Evolutionary conservation across 1,284 basidiomycete species (phyloP).

Genomic region (Malassezia yamatoensis): DNA sequence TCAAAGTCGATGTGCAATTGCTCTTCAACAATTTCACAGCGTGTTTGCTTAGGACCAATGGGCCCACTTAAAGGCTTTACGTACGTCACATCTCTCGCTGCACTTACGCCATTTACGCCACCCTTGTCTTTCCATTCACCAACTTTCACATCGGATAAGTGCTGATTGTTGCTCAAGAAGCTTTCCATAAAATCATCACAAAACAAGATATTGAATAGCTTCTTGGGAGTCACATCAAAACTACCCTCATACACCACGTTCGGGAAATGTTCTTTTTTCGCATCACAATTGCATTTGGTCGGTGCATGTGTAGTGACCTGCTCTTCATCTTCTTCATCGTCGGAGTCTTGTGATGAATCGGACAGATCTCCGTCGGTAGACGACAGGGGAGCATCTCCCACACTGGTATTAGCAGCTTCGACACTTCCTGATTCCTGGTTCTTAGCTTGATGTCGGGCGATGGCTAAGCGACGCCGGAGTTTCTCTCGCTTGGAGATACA

Average conservation of each 20-base stretch:
- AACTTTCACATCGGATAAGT: conserved; percentile 54
- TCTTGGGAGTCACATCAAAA: conserved; percentile 80
- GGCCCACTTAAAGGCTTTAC: conserved; percentile 82
- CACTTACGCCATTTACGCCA: not conserved
- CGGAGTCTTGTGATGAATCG: conserved; percentile 11
- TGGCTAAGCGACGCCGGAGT: conserved; percentile 18
- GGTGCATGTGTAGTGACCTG: conserved; percentile 37
- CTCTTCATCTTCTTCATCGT: conserved; percentile 20
- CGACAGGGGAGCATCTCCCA: not conserved
- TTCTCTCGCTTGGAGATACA: conserved; percentile 28
- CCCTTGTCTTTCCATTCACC: conserved; percentile 48
- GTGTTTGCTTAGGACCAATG: conserved; percentile 86
- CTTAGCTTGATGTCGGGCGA: conserved; percentile 17
- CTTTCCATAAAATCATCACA: conserved; percentile 89
- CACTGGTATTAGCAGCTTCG: not conserved
- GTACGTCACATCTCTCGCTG: conserved; percentile 75
- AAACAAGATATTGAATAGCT: conserved; percentile 91
- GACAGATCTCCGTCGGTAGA: conserved; percentile 19
- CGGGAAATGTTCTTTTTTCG: conserved; percentile 61
- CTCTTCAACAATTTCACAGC: conserved; percentile 84
- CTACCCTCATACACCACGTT: conserved; percentile 68
- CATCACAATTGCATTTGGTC: conserved; percentile 68
- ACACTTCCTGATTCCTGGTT: conserved; percentile 16
- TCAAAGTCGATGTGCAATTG: conserved; percentile 72
- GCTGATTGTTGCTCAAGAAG: conserved; percentile 79